phyloP scores from a whole-genome alignment of 179 eudicot species.

The Kewa caespitosa region DNA sequence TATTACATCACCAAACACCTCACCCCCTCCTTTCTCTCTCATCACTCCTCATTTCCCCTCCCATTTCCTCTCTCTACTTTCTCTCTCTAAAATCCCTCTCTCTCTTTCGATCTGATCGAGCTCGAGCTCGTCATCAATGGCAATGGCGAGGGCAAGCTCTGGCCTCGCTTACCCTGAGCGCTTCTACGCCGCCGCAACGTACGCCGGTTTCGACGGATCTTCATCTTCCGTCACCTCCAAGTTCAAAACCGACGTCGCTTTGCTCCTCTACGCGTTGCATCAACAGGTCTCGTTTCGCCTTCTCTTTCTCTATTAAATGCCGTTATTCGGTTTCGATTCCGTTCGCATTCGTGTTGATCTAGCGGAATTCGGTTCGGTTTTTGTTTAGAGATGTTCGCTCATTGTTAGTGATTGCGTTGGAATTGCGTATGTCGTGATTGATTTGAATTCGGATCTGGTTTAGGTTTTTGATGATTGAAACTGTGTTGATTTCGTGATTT shows the following conservation, averaged over 20 bases:
- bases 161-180: constrained; percentile 34
- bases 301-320: neutral
- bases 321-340: neutral
- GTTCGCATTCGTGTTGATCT: constrained; percentile 18
- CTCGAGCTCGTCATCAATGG: neutral
- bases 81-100: too few relatives aligned
- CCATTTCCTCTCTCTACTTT: neutral
- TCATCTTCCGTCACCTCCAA: constrained; percentile 57
- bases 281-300: constrained; percentile 57
- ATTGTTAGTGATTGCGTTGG: neutral
- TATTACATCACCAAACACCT: neutral
- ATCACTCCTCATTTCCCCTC: neutral
- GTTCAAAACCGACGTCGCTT: constrained; percentile 72
- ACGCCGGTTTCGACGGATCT: constrained; percentile 91
- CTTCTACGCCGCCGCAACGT: constrained; percentile 29
- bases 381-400: neutral
- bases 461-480: neutral
- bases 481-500: neutral
- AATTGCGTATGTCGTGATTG: constrained; percentile 11
- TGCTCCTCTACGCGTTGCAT: constrained; percentile 79
- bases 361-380: constrained; percentile 3
- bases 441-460: constrained; percentile 19
- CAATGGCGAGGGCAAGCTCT: constrained; percentile 35
- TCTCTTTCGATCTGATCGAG: neutral
- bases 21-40: neutral